Evolutionary conservation across 2,329 filamentous ascomycete genomes (phyloP), one percentile per base, ranked within the genome.

Genomic region (Furcasterigmium sp.): DNA sequence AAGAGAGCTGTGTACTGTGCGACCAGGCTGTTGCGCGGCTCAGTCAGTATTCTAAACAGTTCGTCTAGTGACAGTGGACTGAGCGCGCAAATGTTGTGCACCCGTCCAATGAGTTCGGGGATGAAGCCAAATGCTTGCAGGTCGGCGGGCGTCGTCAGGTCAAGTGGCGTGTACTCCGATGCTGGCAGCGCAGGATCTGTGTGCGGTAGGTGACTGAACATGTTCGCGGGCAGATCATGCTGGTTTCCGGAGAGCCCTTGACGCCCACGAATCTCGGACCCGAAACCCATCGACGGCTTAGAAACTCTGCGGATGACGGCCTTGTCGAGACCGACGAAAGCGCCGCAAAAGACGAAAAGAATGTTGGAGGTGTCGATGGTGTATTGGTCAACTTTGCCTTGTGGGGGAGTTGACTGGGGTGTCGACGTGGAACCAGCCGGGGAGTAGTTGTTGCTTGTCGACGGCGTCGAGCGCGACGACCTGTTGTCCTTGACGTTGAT

Each of bases 351-450:
- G 34, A 98, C 90, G 66, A 98, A 98, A 21, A 98, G 77, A 46
- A 98, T 97, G 55, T 97, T 96, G 51, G 90, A 91, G 0, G 93
- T 98, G 55, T 93, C 86, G 45, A 96, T 84, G 44, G 87, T 82
- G 57, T 78, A 84, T 56, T 83, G 80, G 41, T 82, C 78, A 8
- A 75, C 69, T 52, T 78, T 80, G 25, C 69, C 69, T 1, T 68
- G 56, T 0, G 73, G 68, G 0, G 73, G 72, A 4, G 63, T 55
- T 2, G 67, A 55, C 47, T 75, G 72, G 0, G 72, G 64, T 4
- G 72, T 64, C 3, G 71, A 65, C 1, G 69, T 64, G 5, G 72
- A 67, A 29, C 65, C 68, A 0, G 69, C 54, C 2, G 70, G 61
- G 28, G 65, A 70, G 48, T 76, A 78, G 49, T 71, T 78, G 37